Percentiles rank a stretch among this genome's conserved stretches.
Evolutionary conservation across 371 early-diverging fungal genomes (phyloP).

Genomic region (Mortierella sp.): DNA sequence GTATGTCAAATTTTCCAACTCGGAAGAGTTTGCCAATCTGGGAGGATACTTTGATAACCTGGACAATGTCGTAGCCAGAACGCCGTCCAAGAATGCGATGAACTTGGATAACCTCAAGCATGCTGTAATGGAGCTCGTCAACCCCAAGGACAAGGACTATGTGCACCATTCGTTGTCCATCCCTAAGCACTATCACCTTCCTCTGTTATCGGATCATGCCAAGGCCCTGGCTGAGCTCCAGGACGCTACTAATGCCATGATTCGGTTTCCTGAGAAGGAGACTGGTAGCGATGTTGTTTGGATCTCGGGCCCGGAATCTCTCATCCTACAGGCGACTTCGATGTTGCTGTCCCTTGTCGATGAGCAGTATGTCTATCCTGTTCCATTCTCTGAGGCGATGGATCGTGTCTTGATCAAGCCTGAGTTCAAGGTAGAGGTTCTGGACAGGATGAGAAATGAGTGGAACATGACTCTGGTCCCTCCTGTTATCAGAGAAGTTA

Average conservation of each 20-base stretch:
- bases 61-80: slow-evolving; percentile 92
- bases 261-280: slow-evolving; percentile 69
- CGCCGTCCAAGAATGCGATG: slow-evolving; percentile 85
- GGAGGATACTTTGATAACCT: slow-evolving; percentile 87
- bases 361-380: slow-evolving; percentile 51
- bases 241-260: slow-evolving; percentile 65
- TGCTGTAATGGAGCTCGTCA: slow-evolving; percentile 83
- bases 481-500: slow-evolving; percentile 21
- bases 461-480: slow-evolving; percentile 47
- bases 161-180: slow-evolving; percentile 57
- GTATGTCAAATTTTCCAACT: slow-evolving; percentile 93
- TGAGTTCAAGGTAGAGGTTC: slow-evolving; percentile 40
- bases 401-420: slow-evolving; percentile 38
- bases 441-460: slow-evolving; percentile 44
- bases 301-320: slow-evolving; percentile 45
- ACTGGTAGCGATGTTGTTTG: slow-evolving; percentile 42
- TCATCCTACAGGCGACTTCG: slow-evolving; percentile 52
- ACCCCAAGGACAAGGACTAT: slow-evolving; percentile 69
- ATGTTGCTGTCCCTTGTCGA: slow-evolving; percentile 44
- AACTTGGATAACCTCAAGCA: slow-evolving; percentile 80
- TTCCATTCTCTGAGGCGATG: slow-evolving; percentile 51
- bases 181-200: slow-evolving; percentile 65
- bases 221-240: slow-evolving; percentile 61
- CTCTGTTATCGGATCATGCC: slow-evolving; percentile 62
- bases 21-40: slow-evolving; percentile 82